Base-by-base conservation (phyloP, 2,329 filamentous ascomycete species). In the Trichophyton verrucosum region DNA sequence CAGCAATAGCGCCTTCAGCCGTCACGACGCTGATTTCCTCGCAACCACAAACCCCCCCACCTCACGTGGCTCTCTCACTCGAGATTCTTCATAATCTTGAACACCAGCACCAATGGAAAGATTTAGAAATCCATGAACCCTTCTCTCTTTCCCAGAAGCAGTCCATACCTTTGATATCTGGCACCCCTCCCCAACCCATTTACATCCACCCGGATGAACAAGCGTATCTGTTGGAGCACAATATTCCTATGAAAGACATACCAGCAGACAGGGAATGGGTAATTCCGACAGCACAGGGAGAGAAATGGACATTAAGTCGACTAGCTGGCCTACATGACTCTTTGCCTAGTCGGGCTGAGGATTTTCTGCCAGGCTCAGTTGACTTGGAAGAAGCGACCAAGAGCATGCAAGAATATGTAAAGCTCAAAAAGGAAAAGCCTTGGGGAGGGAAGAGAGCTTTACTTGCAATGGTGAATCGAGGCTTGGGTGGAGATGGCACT, bases 141-240 rank as follows among this genome's bases (percentile, higher is more conserved):
- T 61, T 65, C 64, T 15, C 55, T 42, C 62, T 58, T 55, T 60
- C 59, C 51, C 17, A 51, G 47, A 71, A 76, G 3, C 68, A 78
- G n/a, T 73, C 66, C 1, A 65, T 77, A 6, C 80, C 78, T 1
- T 67, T 86, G 59, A 74, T 86, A 57, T 85, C 83, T 7, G 83
- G 83, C n/a, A 73, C 83, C 15, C 83, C 83, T 3, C 82, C 83
- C 11, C 75, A 80, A 59, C 76, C 81, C 55, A 74, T 84, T 62
- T 86, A 86, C 70, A 77, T 82, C 9, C 83, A 86, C 66, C 83
- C 84, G 9, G 83, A 86, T 68, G 82, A 86, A 73, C 83, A 86
- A 68, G 78, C 83, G 24, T 81, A 80, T 66, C 74, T 85, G 66
- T 73, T 86, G 27, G 79, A 82, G 67, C 71, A 75, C 58, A 76